Conservation (phyloP, 2,329 filamentous ascomycete genomes). For the Pestalotiopsis sp. region DNA sequence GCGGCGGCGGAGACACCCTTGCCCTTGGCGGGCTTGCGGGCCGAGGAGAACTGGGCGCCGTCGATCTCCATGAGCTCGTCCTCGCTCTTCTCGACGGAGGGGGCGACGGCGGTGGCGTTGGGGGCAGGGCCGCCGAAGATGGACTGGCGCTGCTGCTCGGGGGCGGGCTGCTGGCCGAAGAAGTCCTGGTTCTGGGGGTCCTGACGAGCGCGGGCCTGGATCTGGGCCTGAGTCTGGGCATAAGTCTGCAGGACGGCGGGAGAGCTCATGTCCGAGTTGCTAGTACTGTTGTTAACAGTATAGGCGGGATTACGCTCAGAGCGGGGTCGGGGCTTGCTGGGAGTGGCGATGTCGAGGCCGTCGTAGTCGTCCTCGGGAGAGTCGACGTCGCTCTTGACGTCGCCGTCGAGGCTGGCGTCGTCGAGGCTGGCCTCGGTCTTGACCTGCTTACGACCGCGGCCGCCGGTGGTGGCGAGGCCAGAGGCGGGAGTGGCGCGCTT, state of each 20-base stretch:
- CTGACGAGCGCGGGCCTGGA: not conserved
- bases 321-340: slow-evolving; percentile 14
- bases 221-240: not conserved
- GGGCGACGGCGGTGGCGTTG: not conserved
- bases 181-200: not conserved
- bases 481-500: not conserved
- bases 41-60: slow-evolving; percentile 9
- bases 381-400: slow-evolving; percentile 25
- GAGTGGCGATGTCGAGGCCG: slow-evolving; percentile 26
- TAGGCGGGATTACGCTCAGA: not conserved
- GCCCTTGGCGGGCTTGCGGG: not conserved
- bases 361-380: slow-evolving; percentile 31
- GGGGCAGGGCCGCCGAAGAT: not conserved
- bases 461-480: slow-evolving; percentile 17
- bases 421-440: not conserved
- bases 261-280: slow-evolving; percentile 4
- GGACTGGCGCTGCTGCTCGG: not conserved
- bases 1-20: not conserved
- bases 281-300: slow-evolving; percentile 10
- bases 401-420: not conserved
- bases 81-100: not conserved
- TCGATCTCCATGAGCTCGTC: slow-evolving; percentile 16
- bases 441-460: slow-evolving; percentile 14
- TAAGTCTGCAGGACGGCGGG: not conserved
- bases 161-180: not conserved